phyloP scores from a whole-genome alignment of 768 basidiomycete genomes.

The Xerocomus potaroensis region DNA sequence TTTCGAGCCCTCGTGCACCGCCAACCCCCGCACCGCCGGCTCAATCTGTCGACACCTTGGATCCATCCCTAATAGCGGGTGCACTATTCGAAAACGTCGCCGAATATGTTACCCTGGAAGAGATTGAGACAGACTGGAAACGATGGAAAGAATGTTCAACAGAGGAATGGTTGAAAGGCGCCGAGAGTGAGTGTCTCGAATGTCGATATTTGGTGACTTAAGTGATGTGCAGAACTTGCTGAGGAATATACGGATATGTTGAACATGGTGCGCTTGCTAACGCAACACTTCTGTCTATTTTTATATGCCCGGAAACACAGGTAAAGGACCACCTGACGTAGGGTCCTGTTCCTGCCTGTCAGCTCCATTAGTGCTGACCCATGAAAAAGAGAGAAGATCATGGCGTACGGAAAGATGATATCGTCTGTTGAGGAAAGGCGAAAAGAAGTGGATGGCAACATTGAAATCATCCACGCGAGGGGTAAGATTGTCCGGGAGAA shows the following conservation, averaged over 20 bases:
- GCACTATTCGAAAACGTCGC: constrained; percentile 19
- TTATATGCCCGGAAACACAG: constrained; percentile 8
- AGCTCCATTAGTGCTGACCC: constrained; percentile 2
- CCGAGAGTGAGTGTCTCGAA: constrained; percentile 21
- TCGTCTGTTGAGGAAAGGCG: constrained; percentile 21
- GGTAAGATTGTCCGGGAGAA: constrained; percentile 22
- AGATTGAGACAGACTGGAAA: constrained; percentile 21
- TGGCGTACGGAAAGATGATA: constrained; percentile 17
- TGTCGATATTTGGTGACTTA: background rate
- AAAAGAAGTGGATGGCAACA: constrained; percentile 16
- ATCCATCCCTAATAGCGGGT: constrained; percentile 10
- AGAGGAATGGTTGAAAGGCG: constrained; percentile 30
- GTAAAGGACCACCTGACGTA: constrained; percentile 30
- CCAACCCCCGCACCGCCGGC: constrained; percentile 11
- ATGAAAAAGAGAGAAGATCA: constrained; percentile 18
- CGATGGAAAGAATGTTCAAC: constrained; percentile 27
- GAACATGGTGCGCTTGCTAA: constrained; percentile 17
- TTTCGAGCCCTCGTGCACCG: constrained; percentile 21
- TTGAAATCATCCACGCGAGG: constrained; percentile 14
- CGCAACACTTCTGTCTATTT: background rate
- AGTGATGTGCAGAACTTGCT: constrained; percentile 14
- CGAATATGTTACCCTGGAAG: constrained; percentile 18
- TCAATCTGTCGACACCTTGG: background rate
- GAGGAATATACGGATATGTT: constrained; percentile 17
- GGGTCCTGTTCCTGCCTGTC: background rate